Evolutionary conservation across 1,284 basidiomycete genomes (phyloP), one percentile per base, ranked within the genome.

Genomic region (Megacollybia platyphylla): DNA sequence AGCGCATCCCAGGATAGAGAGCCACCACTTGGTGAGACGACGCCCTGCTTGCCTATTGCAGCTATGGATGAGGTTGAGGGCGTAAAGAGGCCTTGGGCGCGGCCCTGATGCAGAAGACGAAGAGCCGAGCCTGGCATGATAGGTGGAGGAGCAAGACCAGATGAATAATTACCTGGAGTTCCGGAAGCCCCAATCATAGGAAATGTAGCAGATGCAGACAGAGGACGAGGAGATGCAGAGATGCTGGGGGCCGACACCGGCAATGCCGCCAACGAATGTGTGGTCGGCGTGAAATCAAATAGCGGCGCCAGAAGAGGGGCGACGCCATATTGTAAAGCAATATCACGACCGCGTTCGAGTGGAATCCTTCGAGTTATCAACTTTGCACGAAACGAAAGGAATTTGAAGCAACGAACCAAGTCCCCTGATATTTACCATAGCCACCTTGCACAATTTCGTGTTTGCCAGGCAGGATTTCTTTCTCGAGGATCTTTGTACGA

Each of bases 401-500:
- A 10, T 5, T 3, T 3, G 2, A 41, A 44, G 53, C 36, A 35
- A 46, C 67, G 58, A 53, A 92, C 94, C 96, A 99, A 41, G 96
- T 98, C 47, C 96, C 96, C 61, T 99, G 96, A 61, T 97, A 99
- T 66, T 97, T 97, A 36, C 96, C 96, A 57, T 97, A 98, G 34
- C 96, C 96, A 39, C 96, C 96, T 61, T 99, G 96, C 8, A 99
- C 91, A 62, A 98, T 98, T 63, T 99, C 94, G 62, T 98, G 93
- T 62, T 90, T 85, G 41, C 93, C 93, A 37, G 87, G 86, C 34
- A 93, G 73, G 49, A 99, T 89, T 66, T 98, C 94, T 61, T 94
- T 96, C 68, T 98, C 96, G 30, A 98, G 73, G 46, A 97, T 97
- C 74, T 97, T 97, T 17, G 94, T 97, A 36, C 96, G 75, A 32